phyloP scores from a whole-genome alignment of 805 yeast species.

The Kazachstania bromeliacearum region DNA sequence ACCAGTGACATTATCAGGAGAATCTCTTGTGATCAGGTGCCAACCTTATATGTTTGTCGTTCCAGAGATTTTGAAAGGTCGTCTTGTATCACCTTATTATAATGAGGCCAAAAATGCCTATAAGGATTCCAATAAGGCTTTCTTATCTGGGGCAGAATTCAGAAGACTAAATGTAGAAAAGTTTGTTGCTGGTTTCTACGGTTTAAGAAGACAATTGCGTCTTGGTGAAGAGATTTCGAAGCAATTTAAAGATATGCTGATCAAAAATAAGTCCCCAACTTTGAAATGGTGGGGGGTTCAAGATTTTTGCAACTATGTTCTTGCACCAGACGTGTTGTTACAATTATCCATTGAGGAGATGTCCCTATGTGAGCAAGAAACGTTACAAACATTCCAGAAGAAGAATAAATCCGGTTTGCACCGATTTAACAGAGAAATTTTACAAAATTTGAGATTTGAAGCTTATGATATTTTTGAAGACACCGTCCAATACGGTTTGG shows the following conservation, averaged over 20 bases:
- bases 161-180: conserved; percentile 36
- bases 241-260: conserved; percentile 27
- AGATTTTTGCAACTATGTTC: conserved; percentile 46
- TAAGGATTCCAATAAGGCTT: conserved; percentile 32
- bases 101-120: conserved; percentile 37
- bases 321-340: conserved; percentile 54
- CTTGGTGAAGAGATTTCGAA: conserved; percentile 38
- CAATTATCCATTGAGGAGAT: conserved; percentile 42
- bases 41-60: conserved; percentile 29
- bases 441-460: neutral
- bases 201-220: conserved; percentile 45
- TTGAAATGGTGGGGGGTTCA: conserved; percentile 52
- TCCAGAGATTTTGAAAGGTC: conserved; percentile 37
- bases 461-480: conserved; percentile 35
- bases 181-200: conserved; percentile 53
- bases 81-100: conserved; percentile 40
- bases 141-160: conserved; percentile 40
- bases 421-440: neutral
- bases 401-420: neutral
- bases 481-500: conserved; percentile 41
- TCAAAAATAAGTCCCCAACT: conserved; percentile 33
- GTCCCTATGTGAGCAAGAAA: conserved; percentile 5
- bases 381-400: neutral
- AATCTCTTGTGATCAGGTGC: conserved; percentile 25
- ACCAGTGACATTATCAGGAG: conserved; percentile 23